Percentiles rank a stretch among this genome's conserved stretches.
These are phyloP conservation scores for Venturia effusa DNA, from an alignment of 2,329 filamentous ascomycete genomes.

Conservation along the genomic window DNA sequence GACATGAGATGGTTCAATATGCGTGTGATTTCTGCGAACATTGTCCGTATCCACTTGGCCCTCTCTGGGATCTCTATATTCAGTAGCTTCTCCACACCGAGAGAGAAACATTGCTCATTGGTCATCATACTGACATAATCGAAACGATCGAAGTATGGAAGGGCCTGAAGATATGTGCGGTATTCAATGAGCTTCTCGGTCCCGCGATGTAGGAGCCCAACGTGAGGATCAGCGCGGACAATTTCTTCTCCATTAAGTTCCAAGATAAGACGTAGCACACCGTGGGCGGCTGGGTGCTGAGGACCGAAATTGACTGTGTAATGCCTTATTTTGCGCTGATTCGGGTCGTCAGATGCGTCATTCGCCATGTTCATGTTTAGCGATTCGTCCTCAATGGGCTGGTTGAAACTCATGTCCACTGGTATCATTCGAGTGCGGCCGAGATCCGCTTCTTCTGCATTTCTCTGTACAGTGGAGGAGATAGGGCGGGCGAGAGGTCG, in stretches of 20 bases:
- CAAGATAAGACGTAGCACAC: constrained; percentile 92
- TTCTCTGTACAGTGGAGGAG: constrained; percentile 53
- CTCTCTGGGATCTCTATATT: constrained; percentile 93
- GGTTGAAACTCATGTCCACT: constrained; percentile 52
- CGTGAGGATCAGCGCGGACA: constrained; percentile 89
- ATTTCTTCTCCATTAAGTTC: constrained; percentile 98
- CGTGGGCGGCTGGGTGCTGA: constrained; percentile 96
- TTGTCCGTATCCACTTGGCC: constrained; percentile 90
- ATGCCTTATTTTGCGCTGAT: constrained; percentile 82
- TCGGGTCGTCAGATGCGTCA: constrained; percentile 33
- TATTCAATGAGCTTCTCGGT: constrained; percentile 99
- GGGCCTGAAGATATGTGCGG: constrained; percentile 95
- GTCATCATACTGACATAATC: constrained; percentile 99
- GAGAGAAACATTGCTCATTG: constrained; percentile 94
- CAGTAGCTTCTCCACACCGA: constrained; percentile 94
- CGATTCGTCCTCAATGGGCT: constrained; percentile 35
- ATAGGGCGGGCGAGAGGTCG: constrained; percentile 46
- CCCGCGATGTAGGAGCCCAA: constrained; percentile 88
- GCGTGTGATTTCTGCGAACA: constrained; percentile 93
- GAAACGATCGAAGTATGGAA: constrained; percentile 97
- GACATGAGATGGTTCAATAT: constrained; percentile 98
- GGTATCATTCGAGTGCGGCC: constrained; percentile 50
- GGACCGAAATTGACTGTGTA: constrained; percentile 99
- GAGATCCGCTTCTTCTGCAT: constrained; percentile 47
- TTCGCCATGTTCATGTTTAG: constrained; percentile 33